phyloP scores from a whole-genome alignment of 2,329 filamentous ascomycete species.

The Stagonosporopsis rhizophila region DNA sequence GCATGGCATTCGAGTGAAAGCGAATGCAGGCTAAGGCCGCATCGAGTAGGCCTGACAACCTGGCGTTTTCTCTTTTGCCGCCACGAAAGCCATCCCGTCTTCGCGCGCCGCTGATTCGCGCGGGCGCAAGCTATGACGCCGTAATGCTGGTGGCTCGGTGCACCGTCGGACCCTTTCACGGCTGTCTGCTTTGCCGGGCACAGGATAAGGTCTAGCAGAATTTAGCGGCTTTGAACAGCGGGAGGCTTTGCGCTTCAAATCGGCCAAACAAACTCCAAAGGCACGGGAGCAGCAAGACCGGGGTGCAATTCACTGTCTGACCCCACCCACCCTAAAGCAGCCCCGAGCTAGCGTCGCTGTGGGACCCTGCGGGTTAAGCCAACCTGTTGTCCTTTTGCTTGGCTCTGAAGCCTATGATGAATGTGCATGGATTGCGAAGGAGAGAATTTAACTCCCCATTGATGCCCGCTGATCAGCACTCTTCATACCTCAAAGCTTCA shows the following conservation, averaged over 20 bases:
- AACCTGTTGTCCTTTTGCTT: conserved; percentile 43
- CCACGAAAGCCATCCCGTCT: conserved; percentile 33
- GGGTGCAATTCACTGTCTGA: conserved; percentile 18
- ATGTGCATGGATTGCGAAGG: conserved; percentile 42
- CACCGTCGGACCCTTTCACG: conserved; percentile 24
- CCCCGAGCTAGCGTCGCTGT: conserved; percentile 33
- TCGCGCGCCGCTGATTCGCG: conserved; percentile 37
- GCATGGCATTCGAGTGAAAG: conserved; percentile 31
- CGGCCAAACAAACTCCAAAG: conserved; percentile 19
- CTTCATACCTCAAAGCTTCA: conserved; percentile 35
- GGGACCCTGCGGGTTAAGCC: conserved; percentile 31
- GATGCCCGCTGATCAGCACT: conserved; percentile 45
- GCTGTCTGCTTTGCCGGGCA: conserved; percentile 27
- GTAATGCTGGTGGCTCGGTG: conserved; percentile 26
- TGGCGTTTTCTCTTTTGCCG: conserved; percentile 17
- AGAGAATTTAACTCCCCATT: conserved; percentile 37
- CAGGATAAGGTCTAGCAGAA: conserved; percentile 4
- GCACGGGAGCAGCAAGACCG: conserved; percentile 27
- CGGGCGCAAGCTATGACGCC: conserved; percentile 26
- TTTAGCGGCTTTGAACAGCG: conserved; percentile 15
- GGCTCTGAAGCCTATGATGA: conserved; percentile 49
- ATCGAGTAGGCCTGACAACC: conserved; percentile 16
- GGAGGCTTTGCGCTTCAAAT: conserved; percentile 26
- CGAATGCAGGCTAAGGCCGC: conserved; percentile 24
- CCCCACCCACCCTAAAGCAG: conserved; percentile 43